Evolutionary conservation across 345 rosid genomes (phyloP), one percentile per base, ranked within the genome.

Genomic region (Linum tenue): DNA sequence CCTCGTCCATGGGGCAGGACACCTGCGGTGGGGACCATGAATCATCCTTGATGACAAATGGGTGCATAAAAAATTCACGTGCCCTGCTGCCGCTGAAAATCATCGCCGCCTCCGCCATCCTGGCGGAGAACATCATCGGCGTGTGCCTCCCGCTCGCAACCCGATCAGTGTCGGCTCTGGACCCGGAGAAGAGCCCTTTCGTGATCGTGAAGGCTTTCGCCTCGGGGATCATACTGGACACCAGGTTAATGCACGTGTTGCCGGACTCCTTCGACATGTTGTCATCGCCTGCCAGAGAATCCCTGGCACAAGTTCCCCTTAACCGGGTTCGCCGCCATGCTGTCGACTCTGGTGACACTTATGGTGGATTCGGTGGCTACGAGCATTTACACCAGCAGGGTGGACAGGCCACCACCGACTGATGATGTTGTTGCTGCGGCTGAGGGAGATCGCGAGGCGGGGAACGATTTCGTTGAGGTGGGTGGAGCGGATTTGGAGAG

Each of bases 231-330:
- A 91, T 91, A 22, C 84, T 91, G 0, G 94, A 85, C 1, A 91
- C 97, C 2, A 96, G 91, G 12, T 88, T 83, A 76, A 88, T 85
- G 91, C 96, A 91, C 50, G 97, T 88, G 15, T 59, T 88, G 65
- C 97, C 96, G 2, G 96, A 91, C 74, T 91, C 96, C 39, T 91
- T 86, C 41, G 90, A 82, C 68, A 79, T 81, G 84, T 72, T 91
- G 64, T 66, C 77, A 1, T 91, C 96, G 0, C 72, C 77, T 91
- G 72, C 10, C 69, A 0, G 90, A 85, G 5, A 79, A 76, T 17
- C 96, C 97, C 0, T 86, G 97, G 97, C 86, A 82, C 64, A 91
- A 88, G 65, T 91, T 88, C 69, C 91, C 96, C 0, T 88, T 91
- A 53, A 75, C 91, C 2, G 87, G 86, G 2, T 91, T 91, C 72